Base-by-base conservation (phyloP, 768 basidiomycete genomes). In the Steccherinum ochraceum region DNA sequence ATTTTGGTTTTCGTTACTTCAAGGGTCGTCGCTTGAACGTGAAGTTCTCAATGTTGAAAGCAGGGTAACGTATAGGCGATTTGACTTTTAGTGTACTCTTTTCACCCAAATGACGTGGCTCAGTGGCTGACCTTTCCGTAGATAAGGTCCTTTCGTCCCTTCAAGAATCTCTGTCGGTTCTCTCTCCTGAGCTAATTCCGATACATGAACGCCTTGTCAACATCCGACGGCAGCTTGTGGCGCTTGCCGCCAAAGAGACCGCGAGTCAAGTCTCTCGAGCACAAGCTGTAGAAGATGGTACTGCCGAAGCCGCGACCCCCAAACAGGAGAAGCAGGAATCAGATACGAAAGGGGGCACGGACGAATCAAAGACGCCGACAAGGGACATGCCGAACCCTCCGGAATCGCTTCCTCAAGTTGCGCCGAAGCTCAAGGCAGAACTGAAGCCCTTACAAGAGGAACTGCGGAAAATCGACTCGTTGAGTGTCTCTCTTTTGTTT, bases 391-490 rank as follows among this genome's bases (percentile, higher is more conserved):
- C 62, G 1, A 62, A 61, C 42, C 51, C 55, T 24, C 56, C 58
- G 41, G 10, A 18, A 43, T 7, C 30, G 16, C n/a, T n/a, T n/a
- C 43, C 43, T 16, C 52, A 54, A 24, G 57, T 58, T 2, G 46
- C 46, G 13, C 55, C 56, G 11, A 55, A 55, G 40, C 50, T 64
- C 2, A 64, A 59, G 56, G 53, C 62, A 12, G 94, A 96, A 66
- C 77, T 95, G 52, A 93, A 94, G 69, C 85, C 89, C 41, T 69
- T 97, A 43, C 79, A 89, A 51, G 93, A 96, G 65, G 96, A 98
- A 62, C 76, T 99, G 49, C 80, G 95, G 51, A 90, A 87, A 70
- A 95, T 99, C 58, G 96, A 99, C 73, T 86, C 88, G 86, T 91
- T 86, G 79, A 84, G 89, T 87, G 68, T 48, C 51, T 20, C 60